Evolutionary conservation across 1,284 basidiomycete genomes (phyloP).

Genomic region (Sparassis latifolia): DNA sequence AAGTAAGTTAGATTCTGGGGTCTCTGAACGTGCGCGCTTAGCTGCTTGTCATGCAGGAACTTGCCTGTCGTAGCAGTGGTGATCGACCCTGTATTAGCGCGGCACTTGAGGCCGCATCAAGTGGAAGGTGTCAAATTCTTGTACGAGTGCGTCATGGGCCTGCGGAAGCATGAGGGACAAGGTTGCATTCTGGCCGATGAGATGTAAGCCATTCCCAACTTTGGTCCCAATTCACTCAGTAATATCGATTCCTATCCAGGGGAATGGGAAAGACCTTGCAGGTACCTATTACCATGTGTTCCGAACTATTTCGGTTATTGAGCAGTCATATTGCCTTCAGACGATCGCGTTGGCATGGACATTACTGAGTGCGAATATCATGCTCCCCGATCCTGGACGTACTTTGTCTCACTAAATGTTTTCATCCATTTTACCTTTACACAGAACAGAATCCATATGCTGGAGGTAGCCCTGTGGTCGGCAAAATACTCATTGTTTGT

Average conservation of each 20-base stretch:
- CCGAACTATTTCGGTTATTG: background rate
- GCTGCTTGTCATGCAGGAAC: constrained; percentile 32
- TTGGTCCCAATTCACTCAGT: constrained; percentile 1
- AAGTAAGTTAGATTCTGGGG: constrained; percentile 41
- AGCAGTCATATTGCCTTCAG: constrained; percentile 31
- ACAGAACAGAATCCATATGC: constrained; percentile 82
- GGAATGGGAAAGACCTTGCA: constrained; percentile 93
- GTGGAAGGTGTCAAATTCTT: constrained; percentile 85
- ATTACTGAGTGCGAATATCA: constrained; percentile 59
- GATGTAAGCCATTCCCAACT: constrained; percentile 52
- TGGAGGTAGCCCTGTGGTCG: constrained; percentile 50
- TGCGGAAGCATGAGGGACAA: constrained; percentile 81
- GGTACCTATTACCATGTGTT: constrained; percentile 26
- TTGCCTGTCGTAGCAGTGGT: constrained; percentile 78
- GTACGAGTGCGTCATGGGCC: constrained; percentile 95
- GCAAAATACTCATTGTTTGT: constrained; percentile 88
- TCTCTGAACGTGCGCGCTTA: constrained; percentile 1
- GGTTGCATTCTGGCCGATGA: constrained; percentile 98
- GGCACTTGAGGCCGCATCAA: constrained; percentile 85
- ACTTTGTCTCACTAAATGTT: too few relatives aligned
- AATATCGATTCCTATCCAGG: constrained; percentile 40
- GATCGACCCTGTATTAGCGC: constrained; percentile 82
- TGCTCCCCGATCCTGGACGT: too few relatives aligned
- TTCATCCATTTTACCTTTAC: constrained; percentile 4
- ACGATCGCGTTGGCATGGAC: constrained; percentile 88